Percentiles rank a stretch among this genome's conserved stretches.
These are phyloP conservation scores for Fusarium sp. DNA, from an alignment of 2,329 filamentous ascomycete species.

Conservation along the genomic window DNA sequence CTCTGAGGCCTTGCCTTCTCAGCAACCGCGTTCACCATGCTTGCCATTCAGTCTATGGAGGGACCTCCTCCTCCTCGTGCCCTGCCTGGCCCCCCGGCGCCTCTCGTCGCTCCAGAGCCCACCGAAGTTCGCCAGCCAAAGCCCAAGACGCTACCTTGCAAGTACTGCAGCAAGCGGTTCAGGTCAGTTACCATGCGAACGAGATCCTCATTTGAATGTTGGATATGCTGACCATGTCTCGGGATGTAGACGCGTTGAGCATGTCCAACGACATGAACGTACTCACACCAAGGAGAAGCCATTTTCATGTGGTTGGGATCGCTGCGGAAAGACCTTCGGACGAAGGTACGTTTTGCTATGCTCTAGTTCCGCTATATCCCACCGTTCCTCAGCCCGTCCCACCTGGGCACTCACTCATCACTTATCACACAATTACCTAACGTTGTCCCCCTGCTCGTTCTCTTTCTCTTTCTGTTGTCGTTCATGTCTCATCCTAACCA, in stretches of 20 bases:
- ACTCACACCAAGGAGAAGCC: conserved; percentile 76
- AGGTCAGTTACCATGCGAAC: conserved; percentile 58
- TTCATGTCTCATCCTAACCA: conserved; percentile 2
- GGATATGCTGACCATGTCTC: conserved; percentile 34
- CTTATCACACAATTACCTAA: conserved; percentile 22
- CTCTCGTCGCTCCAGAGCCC: conserved; percentile 56
- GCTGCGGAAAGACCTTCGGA: conserved; percentile 73
- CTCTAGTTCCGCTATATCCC: conserved; percentile 37
- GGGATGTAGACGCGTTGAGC: conserved; percentile 68
- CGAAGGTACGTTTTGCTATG: conserved; percentile 65
- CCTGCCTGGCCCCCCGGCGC: conserved; percentile 40
- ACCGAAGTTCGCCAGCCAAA: conserved; percentile 68
- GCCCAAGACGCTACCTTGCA: conserved; percentile 72
- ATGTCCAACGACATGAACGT: conserved; percentile 73
- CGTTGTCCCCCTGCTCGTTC: conserved; percentile 5
- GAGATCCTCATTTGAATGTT: neutral
- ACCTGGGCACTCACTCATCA: conserved; percentile 30
- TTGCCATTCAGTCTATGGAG: conserved; percentile 66
- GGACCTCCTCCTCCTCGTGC: conserved; percentile 52
- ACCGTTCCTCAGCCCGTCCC: conserved; percentile 31
- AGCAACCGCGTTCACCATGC: conserved; percentile 55
- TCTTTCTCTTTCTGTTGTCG: neutral
- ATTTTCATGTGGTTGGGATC: conserved; percentile 69
- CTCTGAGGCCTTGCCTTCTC: conserved; percentile 31
- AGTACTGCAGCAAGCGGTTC: conserved; percentile 73